Evolutionary conservation across 257 asterid species (phyloP), one percentile per base, ranked within the genome.

Genomic region (Paraleonurus japonicus): DNA sequence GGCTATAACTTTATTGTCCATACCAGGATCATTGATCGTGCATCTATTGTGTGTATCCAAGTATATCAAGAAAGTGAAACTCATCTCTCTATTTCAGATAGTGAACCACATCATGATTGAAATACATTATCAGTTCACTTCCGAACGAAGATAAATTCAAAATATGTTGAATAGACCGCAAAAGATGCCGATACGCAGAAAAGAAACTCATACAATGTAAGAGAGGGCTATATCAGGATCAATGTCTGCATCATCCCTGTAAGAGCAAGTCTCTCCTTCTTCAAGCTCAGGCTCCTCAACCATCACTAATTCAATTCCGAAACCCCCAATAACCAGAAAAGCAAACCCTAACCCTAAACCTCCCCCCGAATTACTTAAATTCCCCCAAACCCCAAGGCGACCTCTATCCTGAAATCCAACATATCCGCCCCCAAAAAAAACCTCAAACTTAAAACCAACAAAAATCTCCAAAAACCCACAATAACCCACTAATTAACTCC

Each of bases 141-240:
- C 43, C 53, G 26, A 69, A 74, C 33, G 15, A 76, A 73, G 48
- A 67, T 1, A 61, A 59, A 9, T 50, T 24, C 80, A 71, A 50
- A 17, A 63, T 67, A 32, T 67, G 23, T 43, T n/a, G 55, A 16
- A 35, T 12, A 27, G 48, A 71, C 51, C 63, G 35, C 41, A 65
- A 15, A 22, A 48, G 73, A 19, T 60, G 26, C 35, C 75, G 78
- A 67, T 45, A 73, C 64, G 74, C 79, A 77, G 70, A 54, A 66
- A 61, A 81, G 65, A 80, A 74, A 76, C 78, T 72, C 98, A 83
- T 94, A 94, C 98, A 78, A 94, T 77, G 92, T 94, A 94, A 79
- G 99, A 85, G 76, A 94, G 88, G 47, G 85, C 87, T 30, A 85
- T 78, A 63, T 94, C 96, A 83, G 90, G 91, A 76, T 94, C 96